Percentiles rank a stretch among this genome's conserved stretches.
These are phyloP conservation scores for Garcia nutans DNA, from an alignment of 345 rosid genomes.

Conservation along the genomic window DNA sequence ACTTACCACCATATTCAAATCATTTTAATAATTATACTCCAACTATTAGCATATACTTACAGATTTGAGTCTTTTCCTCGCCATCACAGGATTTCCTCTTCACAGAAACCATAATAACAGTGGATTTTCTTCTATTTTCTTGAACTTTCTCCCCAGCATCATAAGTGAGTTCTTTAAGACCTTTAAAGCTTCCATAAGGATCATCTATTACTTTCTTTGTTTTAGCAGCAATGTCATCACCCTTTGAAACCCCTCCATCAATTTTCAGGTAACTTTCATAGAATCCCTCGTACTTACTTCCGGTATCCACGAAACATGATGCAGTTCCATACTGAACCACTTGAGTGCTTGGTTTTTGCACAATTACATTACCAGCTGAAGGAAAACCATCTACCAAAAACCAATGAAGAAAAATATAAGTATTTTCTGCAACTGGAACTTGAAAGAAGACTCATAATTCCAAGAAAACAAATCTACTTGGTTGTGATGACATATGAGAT, in stretches of 20 bases:
- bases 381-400: conserved; percentile 42
- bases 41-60: conserved; percentile 30
- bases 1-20: neutral
- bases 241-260: conserved; percentile 37
- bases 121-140: conserved; percentile 47
- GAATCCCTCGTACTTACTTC: conserved; percentile 52
- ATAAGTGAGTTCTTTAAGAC: conserved; percentile 28
- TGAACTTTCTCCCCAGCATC: conserved; percentile 42
- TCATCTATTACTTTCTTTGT: conserved; percentile 42
- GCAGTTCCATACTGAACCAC: conserved; percentile 52
- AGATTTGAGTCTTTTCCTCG: conserved; percentile 46
- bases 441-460: neutral
- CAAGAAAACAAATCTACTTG: neutral
- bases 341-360: conserved; percentile 42
- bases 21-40: neutral
- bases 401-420: neutral
- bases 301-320: conserved; percentile 43
- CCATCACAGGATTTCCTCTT: conserved; percentile 65
- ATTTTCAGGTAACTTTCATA: conserved; percentile 58
- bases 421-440: neutral
- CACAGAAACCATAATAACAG: conserved; percentile 55
- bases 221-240: conserved; percentile 13
- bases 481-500: neutral
- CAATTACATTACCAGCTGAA: conserved; percentile 29
- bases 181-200: conserved; percentile 38